Base-by-base conservation (phyloP, 2,329 filamentous ascomycete genomes). In the Penicillium sp. region DNA sequence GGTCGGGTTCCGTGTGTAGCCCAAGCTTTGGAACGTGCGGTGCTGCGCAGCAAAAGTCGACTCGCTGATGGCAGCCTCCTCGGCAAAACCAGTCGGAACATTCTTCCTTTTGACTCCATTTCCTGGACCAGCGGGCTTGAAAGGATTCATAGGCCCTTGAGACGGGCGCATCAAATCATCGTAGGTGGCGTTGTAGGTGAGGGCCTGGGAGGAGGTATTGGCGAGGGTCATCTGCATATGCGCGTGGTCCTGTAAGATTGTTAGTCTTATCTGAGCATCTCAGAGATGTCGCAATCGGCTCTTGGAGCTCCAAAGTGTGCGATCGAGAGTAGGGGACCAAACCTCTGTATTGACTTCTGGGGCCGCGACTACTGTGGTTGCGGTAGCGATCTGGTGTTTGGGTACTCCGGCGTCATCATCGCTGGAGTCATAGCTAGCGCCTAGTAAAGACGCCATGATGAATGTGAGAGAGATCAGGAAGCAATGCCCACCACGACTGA, bases 11-110 rank as follows among this genome's bases (percentile, higher is more conserved):
- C 74, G 72, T 65, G 84, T 75, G 62, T 81, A 81, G 2, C 79
- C 79, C 42, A 80, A 61, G 57, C 87, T 82, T 69, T 93, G 87
- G 54, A 94, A 83, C 1, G 90, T 91, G 52, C 90, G 87, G 69
- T 96, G 92, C 59, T 94, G 91, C 65, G 84, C 84, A 62, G 90
- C 85, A 70, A 99, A 99, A 0, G 89, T 91, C 58, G 93, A 85
- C 66, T 97, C 94, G 71, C 90, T 95, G 59, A 99, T 85, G 62
- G 84, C 89, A 0, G 89, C 91, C 73, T 99, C 93, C 62, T 94
- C 83, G 2, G 94, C 94, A 64, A 84, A 87, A 10, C 94, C 94
- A 0, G 94, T 96, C 10, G 89, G 80, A 1, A 92, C 81, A 57
- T 91, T 93, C 68, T 92, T 93, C 54, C 89, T 85, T 73, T 92